Evolutionary conservation across 2,329 filamentous ascomycete species (phyloP).

Genomic region (Atkinsonella texensis): DNA sequence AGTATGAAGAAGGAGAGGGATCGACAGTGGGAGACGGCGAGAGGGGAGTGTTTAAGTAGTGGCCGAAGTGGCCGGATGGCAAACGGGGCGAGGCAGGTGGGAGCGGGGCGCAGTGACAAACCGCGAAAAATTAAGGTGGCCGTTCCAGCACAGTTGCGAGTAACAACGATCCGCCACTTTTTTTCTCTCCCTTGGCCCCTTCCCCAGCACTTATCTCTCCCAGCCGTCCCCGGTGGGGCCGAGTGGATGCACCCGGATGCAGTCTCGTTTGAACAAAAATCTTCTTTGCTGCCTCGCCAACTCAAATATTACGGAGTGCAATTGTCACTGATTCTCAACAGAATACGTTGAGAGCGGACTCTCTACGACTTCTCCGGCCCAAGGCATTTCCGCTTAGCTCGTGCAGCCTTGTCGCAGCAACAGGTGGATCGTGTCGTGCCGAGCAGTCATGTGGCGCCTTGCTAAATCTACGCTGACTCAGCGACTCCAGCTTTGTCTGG

Average conservation of each 20-base stretch:
- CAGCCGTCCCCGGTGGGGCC: slow-evolving; percentile 9
- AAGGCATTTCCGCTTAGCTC: no score
- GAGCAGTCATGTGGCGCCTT: slow-evolving; percentile 3
- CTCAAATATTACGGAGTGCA: no score
- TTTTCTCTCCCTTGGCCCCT: no score
- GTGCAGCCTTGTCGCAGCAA: background rate
- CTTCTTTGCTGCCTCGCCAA: background rate
- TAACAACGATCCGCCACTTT: no score
- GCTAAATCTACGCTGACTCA: background rate
- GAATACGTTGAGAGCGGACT: background rate
- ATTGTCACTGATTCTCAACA: no score
- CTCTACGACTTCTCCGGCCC: background rate
- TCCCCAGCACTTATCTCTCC: background rate
- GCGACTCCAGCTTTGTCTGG: no score
- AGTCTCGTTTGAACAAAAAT: background rate
- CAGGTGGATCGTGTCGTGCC: background rate
- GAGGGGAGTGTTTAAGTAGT: slow-evolving; percentile 21
- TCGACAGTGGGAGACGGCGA: slow-evolving; percentile 9
- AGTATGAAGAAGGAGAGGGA: slow-evolving; percentile 6
- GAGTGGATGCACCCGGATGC: slow-evolving; percentile 3
- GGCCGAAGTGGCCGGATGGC: slow-evolving; percentile 7
- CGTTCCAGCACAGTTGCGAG: no score
- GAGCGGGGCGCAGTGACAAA: slow-evolving; percentile 17
- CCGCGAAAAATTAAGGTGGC: background rate
- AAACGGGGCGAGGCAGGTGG: slow-evolving; percentile 9